These are phyloP conservation scores for Camelina laxa DNA, from an alignment of 345 rosid genomes.

Conservation along the genomic window DNA sequence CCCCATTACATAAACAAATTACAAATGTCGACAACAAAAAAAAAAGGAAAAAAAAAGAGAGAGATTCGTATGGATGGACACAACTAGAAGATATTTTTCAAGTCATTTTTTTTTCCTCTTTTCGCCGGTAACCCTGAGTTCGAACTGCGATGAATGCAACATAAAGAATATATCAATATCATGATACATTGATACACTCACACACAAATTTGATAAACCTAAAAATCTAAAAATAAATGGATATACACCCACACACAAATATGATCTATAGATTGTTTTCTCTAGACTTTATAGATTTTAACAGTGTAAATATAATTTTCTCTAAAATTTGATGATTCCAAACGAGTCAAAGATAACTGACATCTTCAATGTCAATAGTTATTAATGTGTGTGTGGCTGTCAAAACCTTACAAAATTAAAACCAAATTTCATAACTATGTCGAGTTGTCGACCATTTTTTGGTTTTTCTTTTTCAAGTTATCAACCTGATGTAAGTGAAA, in stretches of 20 bases:
- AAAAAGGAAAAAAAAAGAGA: background rate
- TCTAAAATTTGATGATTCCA: background rate
- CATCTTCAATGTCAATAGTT: background rate
- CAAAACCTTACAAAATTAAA: background rate
- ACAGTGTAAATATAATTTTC: background rate
- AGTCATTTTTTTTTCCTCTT: constrained; percentile 13
- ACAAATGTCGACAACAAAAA: too few relatives aligned
- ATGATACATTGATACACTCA: background rate
- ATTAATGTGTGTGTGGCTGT: background rate
- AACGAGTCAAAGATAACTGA: background rate
- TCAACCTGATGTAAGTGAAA: background rate
- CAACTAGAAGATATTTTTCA: constrained; percentile 7
- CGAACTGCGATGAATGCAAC: background rate
- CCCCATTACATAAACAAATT: constrained; percentile 32
- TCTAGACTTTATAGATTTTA: background rate
- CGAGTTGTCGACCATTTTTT: background rate
- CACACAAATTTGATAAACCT: too few relatives aligned
- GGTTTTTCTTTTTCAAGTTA: background rate
- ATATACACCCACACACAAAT: too few relatives aligned
- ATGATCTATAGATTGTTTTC: background rate
- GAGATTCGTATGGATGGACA: constrained; percentile 18
- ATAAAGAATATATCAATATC: background rate
- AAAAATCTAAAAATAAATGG: background rate
- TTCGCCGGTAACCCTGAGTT: constrained; percentile 5
- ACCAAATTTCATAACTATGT: constrained; percentile 1